Base-by-base conservation (phyloP, 306 rosid species). In the Acmispon strigosus region DNA sequence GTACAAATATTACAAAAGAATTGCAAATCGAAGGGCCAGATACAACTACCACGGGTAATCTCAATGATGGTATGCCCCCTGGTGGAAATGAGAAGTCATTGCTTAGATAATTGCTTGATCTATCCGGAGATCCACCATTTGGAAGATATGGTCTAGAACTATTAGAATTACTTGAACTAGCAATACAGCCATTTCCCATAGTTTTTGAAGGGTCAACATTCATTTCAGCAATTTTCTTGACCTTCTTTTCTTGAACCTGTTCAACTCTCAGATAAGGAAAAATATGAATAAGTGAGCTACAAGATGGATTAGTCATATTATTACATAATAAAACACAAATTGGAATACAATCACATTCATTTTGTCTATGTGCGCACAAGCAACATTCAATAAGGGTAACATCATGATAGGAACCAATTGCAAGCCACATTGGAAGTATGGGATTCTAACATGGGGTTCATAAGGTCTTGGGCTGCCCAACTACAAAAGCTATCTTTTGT, bases 211-310 rank as follows among this genome's bases (percentile, higher is more conserved):
- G 80, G 70, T 90, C 97, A 65, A 89, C 74, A 84, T 95, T 91
- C 90, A 89, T 87, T 62, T 84, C 94, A 72, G 96, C 84, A 48
- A 95, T 77, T 86, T 89, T 95, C 89, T 89, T 91, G 69, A 95
- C 84, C 85, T 90, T 91, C 92, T 91, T 95, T 83, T 95, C 97
- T 85, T 95, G 97, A 75, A 91, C 96, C 99, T 91, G 85, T 73
- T 66, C 66, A 74, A 62, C 54, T 61, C 80, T 72, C 79, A 72
- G 49, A 70, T 43, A 24, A 68, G 53, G 5, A 41, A 72, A 10
- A 73, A 48, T 20, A 44, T 3, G 34, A 67, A 49, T 14, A 74
- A 60, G 8, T 36, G 24, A 36, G 37, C 53, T 37, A 54, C 58
- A 76, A 76, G 45, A 63, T 11, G 39, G 70, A 72, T 24, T 12